These are phyloP conservation scores for Phlyctochytrium planicorne DNA, from an alignment of 192 early-diverging fungal genomes.

Conservation along the genomic window DNA sequence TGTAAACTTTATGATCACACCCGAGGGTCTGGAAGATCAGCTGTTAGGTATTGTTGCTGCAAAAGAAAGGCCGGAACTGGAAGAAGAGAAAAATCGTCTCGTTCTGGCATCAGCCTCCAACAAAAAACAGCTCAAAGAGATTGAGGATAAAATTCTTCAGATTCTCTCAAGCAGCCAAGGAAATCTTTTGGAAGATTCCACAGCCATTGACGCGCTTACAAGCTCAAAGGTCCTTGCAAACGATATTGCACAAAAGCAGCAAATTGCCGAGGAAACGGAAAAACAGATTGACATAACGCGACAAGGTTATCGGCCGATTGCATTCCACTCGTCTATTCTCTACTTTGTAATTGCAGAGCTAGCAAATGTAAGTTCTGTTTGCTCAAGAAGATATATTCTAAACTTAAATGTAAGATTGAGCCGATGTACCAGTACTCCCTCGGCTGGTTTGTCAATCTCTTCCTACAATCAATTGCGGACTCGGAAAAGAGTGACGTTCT, in stretches of 20 bases:
- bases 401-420: slow-evolving; percentile 49
- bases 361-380: slow-evolving; percentile 47
- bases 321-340: slow-evolving; percentile 57
- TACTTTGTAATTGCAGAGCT: slow-evolving; percentile 66
- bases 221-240: slow-evolving; percentile 57
- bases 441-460: slow-evolving; percentile 62
- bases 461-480: slow-evolving; percentile 59
- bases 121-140: slow-evolving; percentile 65
- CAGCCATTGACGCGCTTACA: slow-evolving; percentile 59
- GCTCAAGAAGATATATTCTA: slow-evolving; percentile 13
- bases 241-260: slow-evolving; percentile 62
- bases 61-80: slow-evolving; percentile 63
- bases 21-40: slow-evolving; percentile 62
- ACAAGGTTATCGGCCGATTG: slow-evolving; percentile 60
- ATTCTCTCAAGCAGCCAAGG: slow-evolving; percentile 57
- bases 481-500: slow-evolving; percentile 56
- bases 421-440: slow-evolving; percentile 68
- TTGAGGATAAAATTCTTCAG: slow-evolving; percentile 59
- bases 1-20: slow-evolving; percentile 66
- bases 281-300: slow-evolving; percentile 60
- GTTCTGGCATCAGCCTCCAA: slow-evolving; percentile 57
- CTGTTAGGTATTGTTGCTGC: slow-evolving; percentile 62
- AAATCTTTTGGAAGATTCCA: slow-evolving; percentile 61
- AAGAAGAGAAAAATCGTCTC: slow-evolving; percentile 62
- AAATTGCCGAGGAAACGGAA: slow-evolving; percentile 61